Evolutionary conservation across 2,329 filamentous ascomycete genomes (phyloP).

Genomic region (Phoma sp.): DNA sequence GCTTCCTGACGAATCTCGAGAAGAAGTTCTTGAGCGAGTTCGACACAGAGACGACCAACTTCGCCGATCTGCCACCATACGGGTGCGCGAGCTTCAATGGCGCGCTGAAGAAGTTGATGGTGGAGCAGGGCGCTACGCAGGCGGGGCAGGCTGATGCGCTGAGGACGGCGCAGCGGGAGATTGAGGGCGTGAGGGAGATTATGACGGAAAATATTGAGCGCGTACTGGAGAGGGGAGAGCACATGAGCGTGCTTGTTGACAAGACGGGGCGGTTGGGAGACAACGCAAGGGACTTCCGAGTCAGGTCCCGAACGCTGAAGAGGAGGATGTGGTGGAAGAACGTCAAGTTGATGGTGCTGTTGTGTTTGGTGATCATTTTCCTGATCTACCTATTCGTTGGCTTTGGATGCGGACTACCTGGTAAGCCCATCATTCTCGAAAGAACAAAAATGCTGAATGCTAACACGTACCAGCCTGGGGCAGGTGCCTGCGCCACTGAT

Average conservation of each 20-base stretch:
- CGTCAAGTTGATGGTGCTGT: slow-evolving; percentile 85
- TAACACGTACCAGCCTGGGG: slow-evolving; percentile 45
- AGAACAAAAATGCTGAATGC: slow-evolving; percentile 1
- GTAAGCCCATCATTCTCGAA: slow-evolving; percentile 22
- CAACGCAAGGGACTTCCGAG: slow-evolving; percentile 86
- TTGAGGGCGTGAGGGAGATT: slow-evolving; percentile 89
- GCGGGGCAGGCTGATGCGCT: slow-evolving; percentile 78
- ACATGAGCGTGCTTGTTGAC: slow-evolving; percentile 91
- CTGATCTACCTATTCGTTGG: slow-evolving; percentile 74
- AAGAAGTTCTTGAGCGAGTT: slow-evolving; percentile 81
- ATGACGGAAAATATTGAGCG: slow-evolving; percentile 97
- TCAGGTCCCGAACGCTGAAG: slow-evolving; percentile 84
- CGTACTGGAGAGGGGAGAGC: slow-evolving; percentile 83
- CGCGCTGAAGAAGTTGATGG: slow-evolving; percentile 77
- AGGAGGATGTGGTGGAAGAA: slow-evolving; percentile 99
- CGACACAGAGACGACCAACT: slow-evolving; percentile 71
- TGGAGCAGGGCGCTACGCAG: slow-evolving; percentile 81
- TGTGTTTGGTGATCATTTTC: slow-evolving; percentile 74
- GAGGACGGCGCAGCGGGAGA: slow-evolving; percentile 82
- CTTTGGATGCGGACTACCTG: slow-evolving; percentile 74
- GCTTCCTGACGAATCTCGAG: slow-evolving; percentile 89
- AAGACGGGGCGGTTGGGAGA: slow-evolving; percentile 94
- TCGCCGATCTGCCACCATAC: slow-evolving; percentile 81
- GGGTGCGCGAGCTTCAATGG: slow-evolving; percentile 88
- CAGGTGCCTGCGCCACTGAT: slow-evolving; percentile 40